Base-by-base conservation (phyloP, 345 rosid genomes). In the Heritiera littoralis region DNA sequence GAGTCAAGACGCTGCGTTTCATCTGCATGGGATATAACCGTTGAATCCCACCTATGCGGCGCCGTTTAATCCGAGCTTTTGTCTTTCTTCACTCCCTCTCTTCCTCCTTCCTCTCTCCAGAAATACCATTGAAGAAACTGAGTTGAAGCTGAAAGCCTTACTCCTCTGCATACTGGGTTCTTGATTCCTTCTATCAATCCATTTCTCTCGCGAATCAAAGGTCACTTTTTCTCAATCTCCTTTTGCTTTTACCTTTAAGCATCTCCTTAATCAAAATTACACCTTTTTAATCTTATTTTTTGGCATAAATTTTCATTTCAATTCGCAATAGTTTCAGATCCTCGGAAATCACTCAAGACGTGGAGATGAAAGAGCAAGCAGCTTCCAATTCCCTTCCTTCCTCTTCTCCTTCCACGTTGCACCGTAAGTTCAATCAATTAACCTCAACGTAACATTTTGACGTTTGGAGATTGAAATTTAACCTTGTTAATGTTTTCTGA, bases 281-380 rank as follows among this genome's bases (percentile, higher is more conserved):
- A 40, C 35, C 2, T 20, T 49, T 18, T 76, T 30, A 12, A 15
- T 48, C 38, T 13, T 13, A 28, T 64, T 1, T 30, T 1, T 23
- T 23, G 28, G 28, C 28, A 23, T 4, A 35, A 35, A 9, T 5
- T 6, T 76, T 32, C 46, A 0, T 46, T 63, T 38, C 63, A 74
- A 18, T 23, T 23, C 28, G 28, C 28, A 23, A 23, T 23, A 23
- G 28, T 54, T 71, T 78, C 76, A 75, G 75, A 32, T 35, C 28
- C 66, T 30, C 49, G 59, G 73, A 68, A 56, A 84, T 84, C 82
- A 81, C 82, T 79, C 84, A 84, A 72, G 86, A 84, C 45, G 79
- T 81, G 65, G 84, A 84, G 77, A 81, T 81, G 84, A 84, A 81
- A 69, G 86, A 84, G 75, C 81, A 68, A 38, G 56, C 56, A 58